Conservation (phyloP, 768 basidiomycete species). For the Neoboletus subvelutipes region DNA sequence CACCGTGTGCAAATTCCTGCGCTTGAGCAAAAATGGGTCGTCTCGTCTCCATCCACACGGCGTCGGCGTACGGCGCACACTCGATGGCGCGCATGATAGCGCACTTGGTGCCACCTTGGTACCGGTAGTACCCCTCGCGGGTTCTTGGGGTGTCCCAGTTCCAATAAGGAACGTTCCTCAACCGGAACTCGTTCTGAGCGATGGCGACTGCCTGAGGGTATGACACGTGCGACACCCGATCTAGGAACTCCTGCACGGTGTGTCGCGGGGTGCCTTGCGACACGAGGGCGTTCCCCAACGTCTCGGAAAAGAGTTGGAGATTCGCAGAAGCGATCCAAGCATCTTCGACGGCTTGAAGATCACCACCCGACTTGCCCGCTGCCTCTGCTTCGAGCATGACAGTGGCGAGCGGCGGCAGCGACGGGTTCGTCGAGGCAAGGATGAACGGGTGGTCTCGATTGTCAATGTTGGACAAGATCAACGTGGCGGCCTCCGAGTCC, state of each 20-base stretch:
- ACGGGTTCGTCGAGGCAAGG: slow-evolving; percentile 82
- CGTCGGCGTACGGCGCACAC: slow-evolving; percentile 91
- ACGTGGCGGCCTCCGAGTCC: slow-evolving; percentile 95
- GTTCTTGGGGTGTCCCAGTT: slow-evolving; percentile 94
- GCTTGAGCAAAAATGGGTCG: slow-evolving; percentile 91
- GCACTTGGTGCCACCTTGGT: slow-evolving; percentile 95
- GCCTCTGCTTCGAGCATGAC: slow-evolving; percentile 85
- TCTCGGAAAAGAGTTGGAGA: slow-evolving; percentile 73
- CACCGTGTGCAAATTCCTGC: slow-evolving; percentile 86
- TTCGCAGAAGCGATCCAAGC: slow-evolving; percentile 79
- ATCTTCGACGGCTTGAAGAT: slow-evolving; percentile 87
- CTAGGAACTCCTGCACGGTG: slow-evolving; percentile 59
- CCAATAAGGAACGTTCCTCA: slow-evolving; percentile 80
- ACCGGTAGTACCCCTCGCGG: slow-evolving; percentile 95
- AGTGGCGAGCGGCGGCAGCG: slow-evolving; percentile 64
- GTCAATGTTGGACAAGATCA: slow-evolving; percentile 96
- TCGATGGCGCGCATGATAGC: slow-evolving; percentile 90
- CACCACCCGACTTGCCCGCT: slow-evolving; percentile 74
- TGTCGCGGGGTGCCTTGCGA: slow-evolving; percentile 53
- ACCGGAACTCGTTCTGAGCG: slow-evolving; percentile 76
- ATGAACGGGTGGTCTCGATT: slow-evolving; percentile 98
- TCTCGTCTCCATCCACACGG: slow-evolving; percentile 97
- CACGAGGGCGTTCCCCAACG: slow-evolving; percentile 64
- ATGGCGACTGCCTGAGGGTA: slow-evolving; percentile 68
- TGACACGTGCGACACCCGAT: slow-evolving; percentile 64